Base-by-base conservation (phyloP, 495 filamentous ascomycete species). In the Glarea lozoyensis region DNA sequence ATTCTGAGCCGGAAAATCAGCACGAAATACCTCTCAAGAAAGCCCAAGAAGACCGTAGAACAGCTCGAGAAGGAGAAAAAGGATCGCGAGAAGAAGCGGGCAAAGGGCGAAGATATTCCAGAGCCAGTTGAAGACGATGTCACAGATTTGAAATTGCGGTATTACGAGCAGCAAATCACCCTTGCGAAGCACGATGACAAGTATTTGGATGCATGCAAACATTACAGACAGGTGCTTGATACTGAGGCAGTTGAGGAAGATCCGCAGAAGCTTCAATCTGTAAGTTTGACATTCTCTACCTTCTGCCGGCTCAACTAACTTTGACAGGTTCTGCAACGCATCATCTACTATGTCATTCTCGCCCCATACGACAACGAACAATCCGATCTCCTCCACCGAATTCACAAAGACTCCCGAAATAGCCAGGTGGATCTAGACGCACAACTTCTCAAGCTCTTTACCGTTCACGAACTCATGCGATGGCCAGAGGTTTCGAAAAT, bases 301-400 rank as follows among this genome's bases (percentile, higher is more conserved):
- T 22, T 25, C 23, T 41, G 2, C 38, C 44, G 27, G 13, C 43
- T 16, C 10, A 22, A 37, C 58, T 73, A 56, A 68, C 49, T 37
- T 45, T 19, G 19, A n/a, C 42, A 84, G 88, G 77, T 84, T 22
- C 78, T 97, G 35, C 85, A 93, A 66, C 77, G 90, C 50, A 86
- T 96, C 54, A 86, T 97, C 65, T 97, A 92, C 70, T 98, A 93
- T 67, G 79, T 96, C 58, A 88, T 96, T 48, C 84, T 98, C 43
- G 83, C 92, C 7, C 89, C 93, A 10, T 86, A 97, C 66, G 90
- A 96, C 70, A 98, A 98, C 65, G 92, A 98, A 58, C 92, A 98
- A 65, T 90, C 88, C 55, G 92, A 98, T 49, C 84, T 98, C 36
- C 75, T 98, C 48, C 92, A 98, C 65, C 86, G 92, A 52, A 82